Percentiles rank a stretch among this genome's conserved stretches.
Conservation (phyloP, 805 yeast genomes). For the Brettanomyces naardenensis region DNA sequence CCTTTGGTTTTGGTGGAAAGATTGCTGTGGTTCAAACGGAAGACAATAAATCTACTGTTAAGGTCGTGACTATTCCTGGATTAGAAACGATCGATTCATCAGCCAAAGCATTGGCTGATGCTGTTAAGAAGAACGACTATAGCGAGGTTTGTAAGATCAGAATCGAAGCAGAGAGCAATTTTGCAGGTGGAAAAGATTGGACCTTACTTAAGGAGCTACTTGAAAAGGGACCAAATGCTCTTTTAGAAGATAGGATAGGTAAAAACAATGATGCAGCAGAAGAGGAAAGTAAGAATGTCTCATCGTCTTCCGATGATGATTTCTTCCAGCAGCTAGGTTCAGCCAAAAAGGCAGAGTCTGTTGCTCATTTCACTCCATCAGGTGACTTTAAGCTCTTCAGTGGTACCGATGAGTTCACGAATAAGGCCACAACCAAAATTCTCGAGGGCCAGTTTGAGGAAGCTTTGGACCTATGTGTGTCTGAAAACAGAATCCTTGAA, state of each 20-base stretch:
- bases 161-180: conserved; percentile 30
- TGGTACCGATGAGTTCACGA: conserved; percentile 27
- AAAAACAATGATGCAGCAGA: conserved; percentile 9
- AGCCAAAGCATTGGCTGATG: conserved; percentile 39
- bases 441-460: conserved; percentile 53
- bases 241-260: conserved; percentile 32
- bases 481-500: conserved; percentile 58
- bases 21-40: conserved; percentile 44
- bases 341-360: conserved; percentile 9
- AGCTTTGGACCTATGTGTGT: conserved; percentile 64
- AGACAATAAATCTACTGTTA: conserved; percentile 30
- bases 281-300: conserved; percentile 4
- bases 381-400: conserved; percentile 42
- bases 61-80: conserved; percentile 30
- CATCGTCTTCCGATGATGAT: conserved; percentile 27
- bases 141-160: conserved; percentile 48
- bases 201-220: conserved; percentile 45
- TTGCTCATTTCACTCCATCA: conserved; percentile 34
- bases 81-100: conserved; percentile 23
- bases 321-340: conserved; percentile 28
- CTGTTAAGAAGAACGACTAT: conserved; percentile 50
- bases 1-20: conserved; percentile 94
- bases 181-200: conserved; percentile 46
- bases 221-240: conserved; percentile 39
- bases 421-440: conserved; percentile 43